These are phyloP conservation scores for Vitis hybrid DNA, from an alignment of 177 flowering plant species.

Conservation along the genomic window DNA sequence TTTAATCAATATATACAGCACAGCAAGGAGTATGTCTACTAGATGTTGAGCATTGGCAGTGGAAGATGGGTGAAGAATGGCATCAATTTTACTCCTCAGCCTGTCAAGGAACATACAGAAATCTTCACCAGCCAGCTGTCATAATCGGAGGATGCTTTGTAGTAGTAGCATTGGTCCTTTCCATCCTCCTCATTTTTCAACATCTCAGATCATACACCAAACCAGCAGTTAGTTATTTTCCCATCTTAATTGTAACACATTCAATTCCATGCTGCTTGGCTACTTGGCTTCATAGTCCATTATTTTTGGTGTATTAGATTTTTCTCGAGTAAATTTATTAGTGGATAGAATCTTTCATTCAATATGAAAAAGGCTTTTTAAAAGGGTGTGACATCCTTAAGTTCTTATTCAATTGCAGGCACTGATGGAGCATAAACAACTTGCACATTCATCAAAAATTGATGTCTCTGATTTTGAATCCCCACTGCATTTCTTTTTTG, in stretches of 20 bases:
- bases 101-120: slow-evolving; percentile 30
- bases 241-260: background rate
- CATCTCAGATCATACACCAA: slow-evolving; percentile 86
- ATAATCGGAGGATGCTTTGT: slow-evolving; percentile 53
- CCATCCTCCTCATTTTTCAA: slow-evolving; percentile 54
- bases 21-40: too few relatives aligned
- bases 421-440: too few relatives aligned
- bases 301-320: background rate
- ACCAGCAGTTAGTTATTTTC: slow-evolving; percentile 57
- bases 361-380: too few relatives aligned
- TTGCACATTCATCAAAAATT: too few relatives aligned
- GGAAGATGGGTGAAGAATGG: slow-evolving; percentile 32
- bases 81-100: slow-evolving; percentile 10
- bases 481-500: too few relatives aligned
- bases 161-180: slow-evolving; percentile 52
- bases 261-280: too few relatives aligned
- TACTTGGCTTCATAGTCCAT: background rate
- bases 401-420: too few relatives aligned
- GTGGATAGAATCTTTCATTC: too few relatives aligned
- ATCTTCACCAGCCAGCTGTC: slow-evolving; percentile 56
- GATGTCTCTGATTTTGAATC: too few relatives aligned
- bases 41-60: background rate
- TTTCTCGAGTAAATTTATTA: too few relatives aligned
- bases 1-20: too few relatives aligned
- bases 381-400: too few relatives aligned